Conservation (phyloP, 2,329 filamentous ascomycete species). For the Lizonia empirigonia region DNA sequence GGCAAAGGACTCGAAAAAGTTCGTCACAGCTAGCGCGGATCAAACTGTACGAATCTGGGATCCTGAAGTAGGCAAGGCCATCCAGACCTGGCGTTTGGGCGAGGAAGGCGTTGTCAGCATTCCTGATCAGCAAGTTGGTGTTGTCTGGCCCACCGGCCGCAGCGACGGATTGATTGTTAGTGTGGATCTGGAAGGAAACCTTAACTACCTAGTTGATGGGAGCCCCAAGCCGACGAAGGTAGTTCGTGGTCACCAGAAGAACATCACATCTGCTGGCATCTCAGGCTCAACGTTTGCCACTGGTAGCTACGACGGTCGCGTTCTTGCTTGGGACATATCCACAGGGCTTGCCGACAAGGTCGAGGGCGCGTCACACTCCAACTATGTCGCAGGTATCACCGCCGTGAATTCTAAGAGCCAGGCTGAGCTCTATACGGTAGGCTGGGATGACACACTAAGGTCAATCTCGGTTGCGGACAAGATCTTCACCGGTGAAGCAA, state of each 20-base stretch:
- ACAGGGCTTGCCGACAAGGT: constrained; percentile 72
- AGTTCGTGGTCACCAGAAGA: constrained; percentile 89
- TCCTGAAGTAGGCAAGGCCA: constrained; percentile 73
- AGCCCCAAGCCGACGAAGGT: constrained; percentile 70
- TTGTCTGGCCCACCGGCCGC: constrained; percentile 84
- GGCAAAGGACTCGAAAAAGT: constrained; percentile 81
- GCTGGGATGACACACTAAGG: constrained; percentile 91
- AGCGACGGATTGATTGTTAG: constrained; percentile 89
- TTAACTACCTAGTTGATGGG: constrained; percentile 84
- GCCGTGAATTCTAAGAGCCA: constrained; percentile 47
- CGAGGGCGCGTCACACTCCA: constrained; percentile 82
- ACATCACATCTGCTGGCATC: constrained; percentile 76
- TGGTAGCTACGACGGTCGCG: constrained; percentile 88
- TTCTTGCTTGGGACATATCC: constrained; percentile 81
- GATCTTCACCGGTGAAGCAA: constrained; percentile 72
- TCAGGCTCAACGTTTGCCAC: constrained; percentile 75
- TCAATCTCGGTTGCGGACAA: constrained; percentile 75
- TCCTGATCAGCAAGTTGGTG: constrained; percentile 88
- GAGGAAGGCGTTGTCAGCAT: constrained; percentile 73
- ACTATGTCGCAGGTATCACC: constrained; percentile 80
- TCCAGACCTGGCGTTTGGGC: constrained; percentile 85
- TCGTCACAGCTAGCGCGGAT: constrained; percentile 92
- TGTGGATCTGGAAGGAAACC: constrained; percentile 82
- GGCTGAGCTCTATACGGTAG: constrained; percentile 76
- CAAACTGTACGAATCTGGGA: constrained; percentile 97